These are phyloP conservation scores for Cardamine chenopodiifolia DNA, from an alignment of 345 rosid species.

Conservation along the genomic window DNA sequence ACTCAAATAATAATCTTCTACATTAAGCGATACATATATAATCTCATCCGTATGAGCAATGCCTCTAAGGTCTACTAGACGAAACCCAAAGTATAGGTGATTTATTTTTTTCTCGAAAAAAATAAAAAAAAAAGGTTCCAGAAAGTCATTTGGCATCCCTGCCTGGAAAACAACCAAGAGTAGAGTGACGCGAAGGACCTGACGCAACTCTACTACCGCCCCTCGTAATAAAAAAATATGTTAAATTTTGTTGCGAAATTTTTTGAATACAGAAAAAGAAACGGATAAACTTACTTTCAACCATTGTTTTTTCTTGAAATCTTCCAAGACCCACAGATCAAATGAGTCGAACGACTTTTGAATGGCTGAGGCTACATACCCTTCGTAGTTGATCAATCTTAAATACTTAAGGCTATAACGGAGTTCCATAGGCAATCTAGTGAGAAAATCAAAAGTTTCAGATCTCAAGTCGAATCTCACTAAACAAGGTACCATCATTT, in stretches of 20 bases:
- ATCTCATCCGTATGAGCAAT: background rate
- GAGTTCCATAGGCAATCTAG: background rate
- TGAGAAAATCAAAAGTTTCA: background rate
- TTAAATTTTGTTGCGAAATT: no score
- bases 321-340: slow-evolving; percentile 15
- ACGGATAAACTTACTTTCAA: background rate
- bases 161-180: no score
- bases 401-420: background rate
- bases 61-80: background rate
- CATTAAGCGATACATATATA: background rate
- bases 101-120: no score
- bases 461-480: slow-evolving; percentile 20
- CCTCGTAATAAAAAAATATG: no score
- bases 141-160: no score
- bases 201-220: no score
- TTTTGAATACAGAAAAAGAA: no score
- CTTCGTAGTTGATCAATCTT: background rate
- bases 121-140: no score
- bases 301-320: background rate
- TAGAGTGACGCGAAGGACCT: no score
- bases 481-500: background rate
- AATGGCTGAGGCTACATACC: background rate
- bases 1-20: background rate
- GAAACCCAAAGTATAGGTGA: no score
- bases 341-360: background rate